Evolutionary conservation across 441 rosid genomes (phyloP), one percentile per base, ranked within the genome.

Genomic region (Viola pubescens): DNA sequence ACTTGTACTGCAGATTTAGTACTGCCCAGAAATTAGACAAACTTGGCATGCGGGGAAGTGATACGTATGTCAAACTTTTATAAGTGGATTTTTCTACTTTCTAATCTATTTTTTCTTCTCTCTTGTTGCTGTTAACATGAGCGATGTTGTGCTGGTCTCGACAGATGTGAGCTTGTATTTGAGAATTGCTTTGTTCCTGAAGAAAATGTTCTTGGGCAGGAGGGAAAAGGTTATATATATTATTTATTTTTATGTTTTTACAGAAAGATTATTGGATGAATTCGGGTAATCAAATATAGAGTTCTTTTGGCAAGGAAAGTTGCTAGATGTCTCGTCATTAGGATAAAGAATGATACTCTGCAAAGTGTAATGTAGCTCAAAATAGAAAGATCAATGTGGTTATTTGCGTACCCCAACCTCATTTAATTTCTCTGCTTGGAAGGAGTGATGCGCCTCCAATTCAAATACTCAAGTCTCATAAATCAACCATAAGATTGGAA

Each of bases 41-140:
- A 75, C 95, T 85, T 51, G 97, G 97, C 62, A 91, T 94, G 97
- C 86, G 96, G 14, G 98, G 98, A 77, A 89, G 98, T 61, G 98
- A 92, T 73, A 92, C 97, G 92, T 92, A 83, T 53, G 79, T 47
- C 45, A 53, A 52, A 50, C 61, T 54, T 64, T 68, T 73, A 45
- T 66, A 7, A 54, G 43, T 59, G 59, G 53, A 61, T 6, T 60
- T 65, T 6, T 62, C 16, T 60, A 43, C 66, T 58, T 62, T 56
- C 37, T 19, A 63, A 46, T 54, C 62, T 14, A 38, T 34, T 50
- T 38, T 45, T 58, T 40, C 49, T 58, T 40, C n/a, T 48, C 54
- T 71, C 65, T 62, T 52, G 38, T 12, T 26, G 34, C 54, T 54
- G 65, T 72, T 81, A 66, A 86, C 52, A 3, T 9, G 46, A 26